Conservation (phyloP, 495 filamentous ascomycete genomes). For the Podospora anserina region DNA sequence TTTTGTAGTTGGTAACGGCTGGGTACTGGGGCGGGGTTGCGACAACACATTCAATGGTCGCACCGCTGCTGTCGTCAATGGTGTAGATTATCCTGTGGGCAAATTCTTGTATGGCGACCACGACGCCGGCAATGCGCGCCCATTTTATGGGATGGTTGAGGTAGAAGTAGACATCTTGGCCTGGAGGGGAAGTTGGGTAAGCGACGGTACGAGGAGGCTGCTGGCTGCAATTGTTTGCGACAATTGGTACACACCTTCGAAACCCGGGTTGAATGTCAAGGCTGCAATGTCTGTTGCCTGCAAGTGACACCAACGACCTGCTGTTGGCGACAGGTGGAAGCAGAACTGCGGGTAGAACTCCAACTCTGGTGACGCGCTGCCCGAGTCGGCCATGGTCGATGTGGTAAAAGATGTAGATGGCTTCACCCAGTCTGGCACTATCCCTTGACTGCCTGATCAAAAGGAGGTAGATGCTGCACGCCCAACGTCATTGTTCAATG, state of each 20-base stretch:
- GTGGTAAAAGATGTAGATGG: constrained; percentile 15
- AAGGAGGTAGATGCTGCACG: neutral
- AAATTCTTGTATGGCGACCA: constrained; percentile 72
- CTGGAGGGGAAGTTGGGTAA: constrained; percentile 35
- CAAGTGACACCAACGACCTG: constrained; percentile 78
- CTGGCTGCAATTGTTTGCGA: neutral
- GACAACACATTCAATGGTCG: constrained; percentile 59
- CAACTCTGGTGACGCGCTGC: constrained; percentile 23
- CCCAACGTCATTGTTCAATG: neutral
- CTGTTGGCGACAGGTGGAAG: constrained; percentile 78
- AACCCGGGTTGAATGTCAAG: constrained; percentile 57
- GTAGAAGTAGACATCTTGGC: constrained; percentile 72
- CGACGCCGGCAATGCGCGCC: constrained; percentile 70
- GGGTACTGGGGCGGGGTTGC: constrained; percentile 17
- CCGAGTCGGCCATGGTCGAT: constrained; percentile 49
- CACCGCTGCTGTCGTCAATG: constrained; percentile 84
- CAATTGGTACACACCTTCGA: constrained; percentile 55
- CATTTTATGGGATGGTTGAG: constrained; percentile 88
- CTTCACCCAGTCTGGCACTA: constrained; percentile 9
- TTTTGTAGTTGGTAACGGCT: constrained; percentile 7
- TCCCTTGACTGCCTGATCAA: neutral
- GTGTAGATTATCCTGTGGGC: constrained; percentile 59
- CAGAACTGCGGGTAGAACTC: constrained; percentile 76
- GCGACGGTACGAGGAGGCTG: neutral
- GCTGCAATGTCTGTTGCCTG: constrained; percentile 64